These are phyloP conservation scores for Tulasnella sp. DNA, from an alignment of 768 basidiomycete genomes.

Conservation along the genomic window DNA sequence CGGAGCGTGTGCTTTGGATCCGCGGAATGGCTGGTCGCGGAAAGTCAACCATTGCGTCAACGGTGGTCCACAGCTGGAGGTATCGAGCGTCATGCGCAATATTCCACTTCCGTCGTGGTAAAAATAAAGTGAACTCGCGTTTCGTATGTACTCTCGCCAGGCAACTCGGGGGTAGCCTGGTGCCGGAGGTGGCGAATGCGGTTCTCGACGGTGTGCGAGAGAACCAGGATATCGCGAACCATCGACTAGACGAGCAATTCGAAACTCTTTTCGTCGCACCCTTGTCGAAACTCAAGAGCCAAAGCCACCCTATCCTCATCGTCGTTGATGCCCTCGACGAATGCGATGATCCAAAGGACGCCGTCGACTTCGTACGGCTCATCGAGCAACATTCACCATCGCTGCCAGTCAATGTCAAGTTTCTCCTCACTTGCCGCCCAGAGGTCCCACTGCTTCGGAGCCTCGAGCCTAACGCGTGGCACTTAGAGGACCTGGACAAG, in stretches of 20 bases:
- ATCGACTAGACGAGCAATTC: background rate
- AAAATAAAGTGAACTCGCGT: background rate
- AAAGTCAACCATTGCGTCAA: background rate
- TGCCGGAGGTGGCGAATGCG: background rate
- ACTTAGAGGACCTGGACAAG: no score
- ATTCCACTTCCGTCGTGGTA: background rate
- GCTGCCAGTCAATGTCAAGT: no score
- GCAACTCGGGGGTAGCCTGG: background rate
- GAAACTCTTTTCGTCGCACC: background rate
- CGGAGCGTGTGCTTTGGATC: background rate
- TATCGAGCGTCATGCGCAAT: background rate
- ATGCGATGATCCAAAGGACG: no score
- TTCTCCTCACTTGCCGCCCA: no score
- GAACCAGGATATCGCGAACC: background rate
- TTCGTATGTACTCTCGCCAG: background rate
- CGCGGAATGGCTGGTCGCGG: background rate
- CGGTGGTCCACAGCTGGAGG: background rate
- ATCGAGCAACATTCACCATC: no score
- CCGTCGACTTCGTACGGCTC: no score
- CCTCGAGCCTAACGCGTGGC: no score
- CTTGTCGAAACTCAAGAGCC: background rate
- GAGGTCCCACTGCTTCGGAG: no score
- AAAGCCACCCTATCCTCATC: no score
- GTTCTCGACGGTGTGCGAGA: background rate
- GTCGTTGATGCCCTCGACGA: no score